phyloP scores from a whole-genome alignment of 768 basidiomycete species.

The Plicaturopsis crispa region DNA sequence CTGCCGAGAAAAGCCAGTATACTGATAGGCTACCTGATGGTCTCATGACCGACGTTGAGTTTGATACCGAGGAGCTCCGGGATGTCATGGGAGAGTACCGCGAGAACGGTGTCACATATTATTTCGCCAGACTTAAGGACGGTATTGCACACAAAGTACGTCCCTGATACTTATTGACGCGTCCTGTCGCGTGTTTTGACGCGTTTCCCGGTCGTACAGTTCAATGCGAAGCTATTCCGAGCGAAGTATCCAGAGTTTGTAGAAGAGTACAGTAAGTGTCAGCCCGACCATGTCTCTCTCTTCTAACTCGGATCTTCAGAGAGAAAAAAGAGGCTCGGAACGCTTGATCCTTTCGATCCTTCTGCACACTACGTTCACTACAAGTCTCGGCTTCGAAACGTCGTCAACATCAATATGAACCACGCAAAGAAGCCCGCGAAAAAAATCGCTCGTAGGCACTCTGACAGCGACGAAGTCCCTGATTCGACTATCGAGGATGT shows the following conservation, averaged over 20 bases:
- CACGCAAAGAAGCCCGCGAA: constrained; percentile 17
- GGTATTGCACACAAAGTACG: constrained; percentile 56
- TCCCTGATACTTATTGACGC: constrained; percentile 4
- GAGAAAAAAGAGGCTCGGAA: constrained; percentile 31
- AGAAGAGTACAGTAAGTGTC: constrained; percentile 44
- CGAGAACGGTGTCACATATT: constrained; percentile 34
- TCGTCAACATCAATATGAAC: constrained; percentile 22
- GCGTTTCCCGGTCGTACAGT: constrained; percentile 28
- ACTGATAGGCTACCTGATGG: constrained; percentile 24
- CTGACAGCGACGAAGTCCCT: constrained; percentile 20
- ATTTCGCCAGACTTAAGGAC: constrained; percentile 51
- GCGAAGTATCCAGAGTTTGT: constrained; percentile 37
- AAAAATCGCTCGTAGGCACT: constrained; percentile 11
- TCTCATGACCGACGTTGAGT: constrained; percentile 23
- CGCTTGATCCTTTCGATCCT: constrained; percentile 52
- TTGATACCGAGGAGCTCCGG: constrained; percentile 22
- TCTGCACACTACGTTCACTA: constrained; percentile 51
- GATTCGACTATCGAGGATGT: constrained; percentile 14
- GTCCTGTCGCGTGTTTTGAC: constrained; percentile 14
- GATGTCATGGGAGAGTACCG: constrained; percentile 54
- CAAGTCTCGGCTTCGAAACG: constrained; percentile 41
- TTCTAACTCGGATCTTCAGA: constrained; percentile 26
- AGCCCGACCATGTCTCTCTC: constrained; percentile 1
- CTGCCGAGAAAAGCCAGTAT: constrained; percentile 34
- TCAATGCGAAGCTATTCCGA: constrained; percentile 30